These are phyloP conservation scores for Tricholoma sp. DNA, from an alignment of 768 basidiomycete genomes.

Conservation along the genomic window DNA sequence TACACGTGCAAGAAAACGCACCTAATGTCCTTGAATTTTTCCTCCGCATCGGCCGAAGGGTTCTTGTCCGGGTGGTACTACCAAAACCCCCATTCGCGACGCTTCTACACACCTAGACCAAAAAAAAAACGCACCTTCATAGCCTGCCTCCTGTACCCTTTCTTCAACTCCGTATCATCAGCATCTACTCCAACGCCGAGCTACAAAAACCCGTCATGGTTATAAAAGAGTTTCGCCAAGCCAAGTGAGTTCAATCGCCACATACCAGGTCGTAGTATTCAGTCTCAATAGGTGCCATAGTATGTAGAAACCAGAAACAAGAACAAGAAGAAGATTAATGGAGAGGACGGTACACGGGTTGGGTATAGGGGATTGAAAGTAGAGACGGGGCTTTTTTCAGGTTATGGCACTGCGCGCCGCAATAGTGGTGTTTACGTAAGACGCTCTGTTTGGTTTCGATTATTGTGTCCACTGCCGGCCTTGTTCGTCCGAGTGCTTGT, in stretches of 20 bases:
- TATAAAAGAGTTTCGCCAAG: neutral
- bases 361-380: neutral
- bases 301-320: conserved; percentile 2
- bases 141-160: conserved; percentile 90
- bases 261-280: conserved; percentile 85
- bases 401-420: neutral
- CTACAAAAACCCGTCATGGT: conserved; percentile 29
- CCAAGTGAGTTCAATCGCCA: conserved; percentile 1
- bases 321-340: neutral
- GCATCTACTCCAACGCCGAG: conserved; percentile 69
- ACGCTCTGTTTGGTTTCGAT: neutral
- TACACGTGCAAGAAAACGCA: conserved; percentile 20
- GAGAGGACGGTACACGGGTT: conserved; percentile 12
- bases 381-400: too few relatives aligned
- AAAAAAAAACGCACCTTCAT: conserved; percentile 64
- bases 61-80: conserved; percentile 98
- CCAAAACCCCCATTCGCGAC: neutral
- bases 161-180: conserved; percentile 82
- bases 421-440: conserved; percentile 9
- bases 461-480: too few relatives aligned
- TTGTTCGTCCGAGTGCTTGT: too few relatives aligned
- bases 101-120: neutral
- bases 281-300: conserved; percentile 86
- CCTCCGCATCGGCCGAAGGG: conserved; percentile 84
- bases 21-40: conserved; percentile 97